Percentiles rank a stretch among this genome's conserved stretches.
phyloP scores from a whole-genome alignment of 2,329 filamentous ascomycete species.

The Xylariaceae sp. region DNA sequence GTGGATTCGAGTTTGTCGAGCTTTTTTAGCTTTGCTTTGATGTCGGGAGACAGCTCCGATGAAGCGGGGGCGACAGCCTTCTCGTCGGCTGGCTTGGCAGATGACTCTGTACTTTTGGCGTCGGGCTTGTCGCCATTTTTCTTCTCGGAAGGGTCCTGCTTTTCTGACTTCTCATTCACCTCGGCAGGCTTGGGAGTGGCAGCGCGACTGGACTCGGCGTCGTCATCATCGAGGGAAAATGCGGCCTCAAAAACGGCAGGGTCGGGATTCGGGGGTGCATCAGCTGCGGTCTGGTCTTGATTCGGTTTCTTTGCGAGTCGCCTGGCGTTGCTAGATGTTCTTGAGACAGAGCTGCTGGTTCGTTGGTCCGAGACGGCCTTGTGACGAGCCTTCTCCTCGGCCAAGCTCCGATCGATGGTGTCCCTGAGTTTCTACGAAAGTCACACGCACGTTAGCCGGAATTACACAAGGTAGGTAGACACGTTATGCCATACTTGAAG shows the following conservation, averaged over 20 bases:
- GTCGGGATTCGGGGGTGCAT: conserved; percentile 60
- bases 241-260: conserved; percentile 83
- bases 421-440: conserved; percentile 68
- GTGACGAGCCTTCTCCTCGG: conserved; percentile 85
- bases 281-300: conserved; percentile 35
- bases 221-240: conserved; percentile 84
- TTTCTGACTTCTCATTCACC: conserved; percentile 19
- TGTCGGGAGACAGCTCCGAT: conserved; percentile 65
- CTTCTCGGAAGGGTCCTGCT: conserved; percentile 9
- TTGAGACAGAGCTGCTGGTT: conserved; percentile 39
- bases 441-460: too few species aligned
- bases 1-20: conserved; percentile 86
- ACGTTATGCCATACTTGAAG: too few species aligned
- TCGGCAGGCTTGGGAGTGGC: conserved; percentile 50
- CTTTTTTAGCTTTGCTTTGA: conserved; percentile 72
- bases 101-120: conserved; percentile 3
- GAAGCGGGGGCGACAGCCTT: conserved; percentile 19
- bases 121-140: conserved; percentile 11
- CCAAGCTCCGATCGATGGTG: conserved; percentile 81
- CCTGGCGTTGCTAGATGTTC: conserved; percentile 33
- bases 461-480: too few species aligned
- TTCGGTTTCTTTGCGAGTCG: conserved; percentile 40
- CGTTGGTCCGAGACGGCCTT: conserved; percentile 47
- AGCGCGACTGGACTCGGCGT: conserved; percentile 62
- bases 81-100: conserved; percentile 15